Conservation (phyloP, 2,329 filamentous ascomycete species). For the Sordariomycetes sp. region DNA sequence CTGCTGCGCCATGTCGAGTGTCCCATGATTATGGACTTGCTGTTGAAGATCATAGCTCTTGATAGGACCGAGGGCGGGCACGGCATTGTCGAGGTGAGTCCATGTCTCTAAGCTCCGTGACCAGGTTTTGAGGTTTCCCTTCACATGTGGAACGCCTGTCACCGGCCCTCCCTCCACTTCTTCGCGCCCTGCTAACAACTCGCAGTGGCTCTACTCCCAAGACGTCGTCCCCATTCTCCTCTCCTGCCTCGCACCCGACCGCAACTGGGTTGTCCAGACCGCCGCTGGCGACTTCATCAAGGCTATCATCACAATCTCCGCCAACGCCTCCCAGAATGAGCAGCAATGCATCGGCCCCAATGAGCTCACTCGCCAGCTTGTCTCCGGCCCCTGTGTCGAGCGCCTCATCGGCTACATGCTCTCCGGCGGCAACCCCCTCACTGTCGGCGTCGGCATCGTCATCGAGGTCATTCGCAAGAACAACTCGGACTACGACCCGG, state of each 20-base stretch:
- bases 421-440: slow-evolving; percentile 81
- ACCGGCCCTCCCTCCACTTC: background rate
- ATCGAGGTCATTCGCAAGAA: slow-evolving; percentile 99
- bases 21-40: slow-evolving; percentile 94
- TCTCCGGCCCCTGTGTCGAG: slow-evolving; percentile 73
- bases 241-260: slow-evolving; percentile 72
- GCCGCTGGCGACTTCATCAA: slow-evolving; percentile 96
- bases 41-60: slow-evolving; percentile 92
- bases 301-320: slow-evolving; percentile 96
- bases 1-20: slow-evolving; percentile 92
- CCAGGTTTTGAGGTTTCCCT: no score
- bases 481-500: slow-evolving; percentile 96
- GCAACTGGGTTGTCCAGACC: slow-evolving; percentile 84
- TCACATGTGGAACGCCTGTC: no score
- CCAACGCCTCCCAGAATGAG: slow-evolving; percentile 94
- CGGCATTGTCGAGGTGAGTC: slow-evolving; percentile 78
- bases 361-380: slow-evolving; percentile 86
- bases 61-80: slow-evolving; percentile 86
- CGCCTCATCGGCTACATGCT: slow-evolving; percentile 87
- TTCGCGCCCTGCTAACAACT: background rate
- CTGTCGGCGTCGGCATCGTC: slow-evolving; percentile 90
- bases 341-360: slow-evolving; percentile 98
- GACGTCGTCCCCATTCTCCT: slow-evolving; percentile 78
- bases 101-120: no score
- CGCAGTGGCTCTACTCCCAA: slow-evolving; percentile 80